Evolutionary conservation across 805 yeast genomes (phyloP), one percentile per base, ranked within the genome.

Genomic region (Clavispora phyllophila): DNA sequence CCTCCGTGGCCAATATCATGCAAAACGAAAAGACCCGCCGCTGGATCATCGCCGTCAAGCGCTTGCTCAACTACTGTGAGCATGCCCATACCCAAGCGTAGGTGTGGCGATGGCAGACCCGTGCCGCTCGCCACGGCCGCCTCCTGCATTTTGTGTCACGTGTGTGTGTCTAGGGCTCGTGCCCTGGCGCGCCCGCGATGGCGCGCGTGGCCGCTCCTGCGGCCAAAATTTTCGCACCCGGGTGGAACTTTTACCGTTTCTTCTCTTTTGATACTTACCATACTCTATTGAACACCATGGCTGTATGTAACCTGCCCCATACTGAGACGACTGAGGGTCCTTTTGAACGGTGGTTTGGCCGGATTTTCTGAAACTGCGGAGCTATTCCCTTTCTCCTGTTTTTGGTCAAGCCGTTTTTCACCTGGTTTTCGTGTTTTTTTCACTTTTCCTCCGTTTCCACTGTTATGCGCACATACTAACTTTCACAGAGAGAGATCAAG

Each of bases 21-120:
- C 77, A 79, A 42, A 87, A 84, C 56, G 95, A 87, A 42, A 64
- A 63, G 32, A 84, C 93, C 1, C 60, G 95, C 46, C 63, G 75
- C 39, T 88, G 96, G 96, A 76, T 87, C 31, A 76, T 86, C 8
- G 81, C 81, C 1, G 58, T 87, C 5, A 88, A 88, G 60, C 66
- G 96, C 40, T 54, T 88, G 36, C 76, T 88, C n/a, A 82, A 45
- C 27, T 51, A 36, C 33, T 43, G 55, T 25, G 53, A 39, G 26
- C 34, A n/a, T n/a, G 13, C 10, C 33, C 33, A 29, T 13, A n/a
- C n/a, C n/a, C n/a, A n/a, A n/a, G n/a, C n/a, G n/a, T n/a, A n/a
- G n/a, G n/a, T n/a, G n/a, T n/a, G n/a, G n/a, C n/a, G n/a, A n/a
- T n/a, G n/a, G n/a, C n/a, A n/a, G n/a, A n/a, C n/a, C n/a, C n/a